phyloP scores from a whole-genome alignment of 2,329 filamentous ascomycete species.

The Thermothelomyces thermophilus region DNA sequence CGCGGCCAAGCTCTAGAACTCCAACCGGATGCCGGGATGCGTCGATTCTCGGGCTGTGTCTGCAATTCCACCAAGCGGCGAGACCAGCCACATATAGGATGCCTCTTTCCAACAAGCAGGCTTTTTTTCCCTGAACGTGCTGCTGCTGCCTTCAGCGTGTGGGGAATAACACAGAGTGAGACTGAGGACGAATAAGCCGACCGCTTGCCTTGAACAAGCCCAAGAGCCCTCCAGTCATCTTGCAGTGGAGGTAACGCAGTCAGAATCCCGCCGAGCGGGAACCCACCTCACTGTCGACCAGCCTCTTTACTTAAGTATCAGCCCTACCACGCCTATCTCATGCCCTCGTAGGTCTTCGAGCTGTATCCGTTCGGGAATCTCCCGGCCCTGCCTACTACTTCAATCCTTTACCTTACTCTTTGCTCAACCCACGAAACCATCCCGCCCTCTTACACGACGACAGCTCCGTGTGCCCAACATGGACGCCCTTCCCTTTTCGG shows the following conservation, averaged over 20 bases:
- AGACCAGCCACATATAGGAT: no score
- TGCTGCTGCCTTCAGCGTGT: neutral
- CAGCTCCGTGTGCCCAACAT: conserved; percentile 9
- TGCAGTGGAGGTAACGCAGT: conserved; percentile 3
- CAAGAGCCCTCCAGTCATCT: neutral
- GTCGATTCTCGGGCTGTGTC: no score
- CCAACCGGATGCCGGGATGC: no score
- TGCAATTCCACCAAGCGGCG: no score
- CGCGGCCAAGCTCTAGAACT: no score
- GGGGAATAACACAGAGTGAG: neutral
- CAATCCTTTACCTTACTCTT: neutral
- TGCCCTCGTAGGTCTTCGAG: neutral
- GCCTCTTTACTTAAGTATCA: conserved; percentile 2
- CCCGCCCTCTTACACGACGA: conserved; percentile 1
- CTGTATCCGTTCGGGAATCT: conserved; percentile 4
- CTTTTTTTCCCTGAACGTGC: no score
- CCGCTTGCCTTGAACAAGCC: neutral
- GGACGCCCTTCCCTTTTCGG: conserved; percentile 4
- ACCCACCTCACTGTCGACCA: neutral
- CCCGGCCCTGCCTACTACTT: neutral
- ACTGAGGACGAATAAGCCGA: neutral
- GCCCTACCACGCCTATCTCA: neutral
- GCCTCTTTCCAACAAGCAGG: no score
- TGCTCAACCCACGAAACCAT: neutral
- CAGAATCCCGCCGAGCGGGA: neutral